Evolutionary conservation across 805 yeast species (phyloP).

Genomic region (Ogataea nakhonphanomensis): DNA sequence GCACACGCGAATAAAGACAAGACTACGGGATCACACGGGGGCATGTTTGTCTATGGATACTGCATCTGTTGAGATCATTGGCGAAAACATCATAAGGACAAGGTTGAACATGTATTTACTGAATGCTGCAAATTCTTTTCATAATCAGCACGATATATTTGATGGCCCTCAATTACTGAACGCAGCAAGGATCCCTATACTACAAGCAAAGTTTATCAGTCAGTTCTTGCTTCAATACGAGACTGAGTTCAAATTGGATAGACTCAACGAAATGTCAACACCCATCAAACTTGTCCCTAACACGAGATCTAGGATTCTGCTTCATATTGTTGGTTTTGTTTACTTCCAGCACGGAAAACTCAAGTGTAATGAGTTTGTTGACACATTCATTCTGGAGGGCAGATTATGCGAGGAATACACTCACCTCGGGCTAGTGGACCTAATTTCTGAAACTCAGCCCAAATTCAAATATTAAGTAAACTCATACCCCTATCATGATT

Average conservation of each 20-base stretch:
- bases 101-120: constrained; percentile 8
- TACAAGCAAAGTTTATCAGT: constrained; percentile 19
- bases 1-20: constrained; percentile 9
- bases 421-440: constrained; percentile 28
- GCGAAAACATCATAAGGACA: constrained; percentile 6
- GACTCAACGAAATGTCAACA: constrained; percentile 1
- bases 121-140: neutral
- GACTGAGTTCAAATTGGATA: constrained; percentile 9
- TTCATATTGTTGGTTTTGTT: constrained; percentile 27
- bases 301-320: constrained; percentile 21
- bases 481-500: neutral
- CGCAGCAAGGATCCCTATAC: too few relatives aligned
- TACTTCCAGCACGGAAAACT: constrained; percentile 22
- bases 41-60: constrained; percentile 8
- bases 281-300: constrained; percentile 19
- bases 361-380: constrained; percentile 21
- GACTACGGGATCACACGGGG: constrained; percentile 7
- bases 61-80: constrained; percentile 10
- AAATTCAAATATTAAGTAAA: constrained; percentile 1
- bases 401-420: constrained; percentile 17
- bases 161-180: too few relatives aligned
- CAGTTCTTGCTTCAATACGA: constrained; percentile 21
- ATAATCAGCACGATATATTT: too few relatives aligned
- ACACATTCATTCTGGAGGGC: constrained; percentile 29
- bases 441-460: constrained; percentile 10